These are phyloP conservation scores for Alternaria atra DNA, from an alignment of 2,329 filamentous ascomycete genomes.

Conservation along the genomic window DNA sequence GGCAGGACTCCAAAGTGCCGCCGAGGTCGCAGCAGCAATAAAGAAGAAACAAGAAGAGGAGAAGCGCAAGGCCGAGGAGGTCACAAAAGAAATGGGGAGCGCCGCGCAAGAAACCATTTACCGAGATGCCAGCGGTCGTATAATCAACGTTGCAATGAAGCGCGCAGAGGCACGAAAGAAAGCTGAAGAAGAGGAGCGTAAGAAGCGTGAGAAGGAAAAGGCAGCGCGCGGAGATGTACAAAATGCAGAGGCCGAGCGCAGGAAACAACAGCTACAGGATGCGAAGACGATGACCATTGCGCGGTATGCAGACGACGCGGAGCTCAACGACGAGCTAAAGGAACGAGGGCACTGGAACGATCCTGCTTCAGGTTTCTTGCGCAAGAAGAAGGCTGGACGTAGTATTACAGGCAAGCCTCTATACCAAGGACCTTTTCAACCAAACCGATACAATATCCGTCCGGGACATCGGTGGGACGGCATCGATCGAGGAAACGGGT, in stretches of 20 bases:
- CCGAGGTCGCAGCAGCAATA: conserved; percentile 67
- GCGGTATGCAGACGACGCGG: conserved; percentile 81
- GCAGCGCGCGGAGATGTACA: conserved; percentile 88
- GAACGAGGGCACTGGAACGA: conserved; percentile 88
- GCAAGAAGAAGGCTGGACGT: conserved; percentile 58
- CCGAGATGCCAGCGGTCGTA: conserved; percentile 91
- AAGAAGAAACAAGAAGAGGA: conserved; percentile 74
- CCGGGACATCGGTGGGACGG: conserved; percentile 97
- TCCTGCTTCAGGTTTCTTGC: conserved; percentile 83
- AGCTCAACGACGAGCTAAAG: conserved; percentile 85
- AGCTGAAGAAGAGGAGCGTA: conserved; percentile 73
- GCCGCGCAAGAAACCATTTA: conserved; percentile 80
- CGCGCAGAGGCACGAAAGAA: conserved; percentile 85
- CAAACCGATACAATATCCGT: conserved; percentile 92
- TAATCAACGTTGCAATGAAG: conserved; percentile 92
- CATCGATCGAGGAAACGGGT: conserved; percentile 91
- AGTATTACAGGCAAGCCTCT: conserved; percentile 67
- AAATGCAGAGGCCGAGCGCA: conserved; percentile 69
- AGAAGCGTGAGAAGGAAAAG: conserved; percentile 72
- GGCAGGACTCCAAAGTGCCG: conserved; percentile 86
- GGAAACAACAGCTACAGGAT: conserved; percentile 76
- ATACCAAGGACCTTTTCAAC: conserved; percentile 81
- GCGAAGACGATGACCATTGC: conserved; percentile 85
- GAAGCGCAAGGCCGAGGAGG: conserved; percentile 56
- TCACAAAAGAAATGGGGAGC: conserved; percentile 49